A percentile compares a stretch with the other conserved stretches of the same genome.
These are phyloP conservation scores for Butyriboletus appendiculatus DNA, from an alignment of 1,284 basidiomycete genomes.

Conservation along the genomic window DNA sequence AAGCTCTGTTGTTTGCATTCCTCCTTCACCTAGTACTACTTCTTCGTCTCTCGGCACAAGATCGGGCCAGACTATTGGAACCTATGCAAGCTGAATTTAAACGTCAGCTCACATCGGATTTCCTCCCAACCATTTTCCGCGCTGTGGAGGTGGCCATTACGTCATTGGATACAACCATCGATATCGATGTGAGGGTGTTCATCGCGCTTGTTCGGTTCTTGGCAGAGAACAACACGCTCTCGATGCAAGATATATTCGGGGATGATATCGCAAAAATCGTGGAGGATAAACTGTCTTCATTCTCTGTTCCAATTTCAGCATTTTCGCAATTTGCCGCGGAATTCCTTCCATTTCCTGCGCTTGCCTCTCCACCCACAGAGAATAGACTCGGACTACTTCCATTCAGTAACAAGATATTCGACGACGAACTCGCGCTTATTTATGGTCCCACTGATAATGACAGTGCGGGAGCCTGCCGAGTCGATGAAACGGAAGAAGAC, in stretches of 20 bases:
- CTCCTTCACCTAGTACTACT: slow-evolving; percentile 46
- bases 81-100: slow-evolving; percentile 34
- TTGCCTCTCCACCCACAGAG: slow-evolving; percentile 6
- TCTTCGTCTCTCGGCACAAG: slow-evolving; percentile 42
- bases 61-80: slow-evolving; percentile 42
- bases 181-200: slow-evolving; percentile 57
- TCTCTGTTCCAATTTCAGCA: slow-evolving; percentile 25
- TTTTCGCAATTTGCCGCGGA: slow-evolving; percentile 26
- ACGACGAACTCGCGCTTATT: slow-evolving; percentile 44
- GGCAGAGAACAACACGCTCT: slow-evolving; percentile 21
- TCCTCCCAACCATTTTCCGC: slow-evolving; percentile 42
- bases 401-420: slow-evolving; percentile 54
- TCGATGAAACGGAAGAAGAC: slow-evolving; percentile 9
- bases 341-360: slow-evolving; percentile 12
- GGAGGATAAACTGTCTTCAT: slow-evolving; percentile 28
- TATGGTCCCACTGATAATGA: slow-evolving; percentile 30
- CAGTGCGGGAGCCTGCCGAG: neutral
- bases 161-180: slow-evolving; percentile 30
- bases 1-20: slow-evolving; percentile 38
- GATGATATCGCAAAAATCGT: slow-evolving; percentile 24
- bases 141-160: slow-evolving; percentile 31
- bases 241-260: slow-evolving; percentile 37
- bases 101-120: slow-evolving; percentile 32
- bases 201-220: slow-evolving; percentile 41
- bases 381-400: slow-evolving; percentile 42